Conservation (phyloP, 1,284 basidiomycete genomes). For the Grifola frondosa region DNA sequence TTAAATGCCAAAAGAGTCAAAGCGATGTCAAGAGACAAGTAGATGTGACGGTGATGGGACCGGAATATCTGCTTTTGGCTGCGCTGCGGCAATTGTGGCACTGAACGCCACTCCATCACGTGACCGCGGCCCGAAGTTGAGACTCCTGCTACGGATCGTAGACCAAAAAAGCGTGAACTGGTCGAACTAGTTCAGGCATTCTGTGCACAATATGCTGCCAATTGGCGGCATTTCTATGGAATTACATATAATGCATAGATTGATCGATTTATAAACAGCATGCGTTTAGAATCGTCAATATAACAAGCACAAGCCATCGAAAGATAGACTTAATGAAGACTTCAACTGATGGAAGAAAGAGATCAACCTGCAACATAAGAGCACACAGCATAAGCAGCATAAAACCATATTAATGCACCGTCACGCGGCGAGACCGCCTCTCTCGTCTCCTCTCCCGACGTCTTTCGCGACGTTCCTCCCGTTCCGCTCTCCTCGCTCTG, state of each 20-base stretch:
- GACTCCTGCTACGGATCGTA: no score
- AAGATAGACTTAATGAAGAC: no score
- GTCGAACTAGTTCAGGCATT: no score
- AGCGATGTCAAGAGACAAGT: not conserved
- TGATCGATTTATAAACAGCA: no score
- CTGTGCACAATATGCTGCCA: no score
- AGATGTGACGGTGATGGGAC: not conserved
- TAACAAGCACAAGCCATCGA: no score
- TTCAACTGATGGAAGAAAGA: no score
- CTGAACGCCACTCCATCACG: constrained; percentile 4
- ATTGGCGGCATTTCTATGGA: no score
- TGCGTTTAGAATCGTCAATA: no score
- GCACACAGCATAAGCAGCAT: not conserved
- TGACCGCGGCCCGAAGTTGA: no score
- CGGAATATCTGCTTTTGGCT: not conserved
- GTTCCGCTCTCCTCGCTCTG: constrained; percentile 11
- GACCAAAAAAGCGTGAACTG: no score
- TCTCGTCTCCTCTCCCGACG: constrained; percentile 9
- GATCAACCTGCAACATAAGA: not conserved
- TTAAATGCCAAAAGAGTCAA: not conserved
- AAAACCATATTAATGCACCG: not conserved
- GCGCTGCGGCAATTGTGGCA: constrained; percentile 8
- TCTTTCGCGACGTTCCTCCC: constrained; percentile 7
- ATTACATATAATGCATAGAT: no score
- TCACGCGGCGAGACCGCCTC: constrained; percentile 9